These are phyloP conservation scores for Suillus americanus DNA, from an alignment of 768 basidiomycete species.

Conservation along the genomic window DNA sequence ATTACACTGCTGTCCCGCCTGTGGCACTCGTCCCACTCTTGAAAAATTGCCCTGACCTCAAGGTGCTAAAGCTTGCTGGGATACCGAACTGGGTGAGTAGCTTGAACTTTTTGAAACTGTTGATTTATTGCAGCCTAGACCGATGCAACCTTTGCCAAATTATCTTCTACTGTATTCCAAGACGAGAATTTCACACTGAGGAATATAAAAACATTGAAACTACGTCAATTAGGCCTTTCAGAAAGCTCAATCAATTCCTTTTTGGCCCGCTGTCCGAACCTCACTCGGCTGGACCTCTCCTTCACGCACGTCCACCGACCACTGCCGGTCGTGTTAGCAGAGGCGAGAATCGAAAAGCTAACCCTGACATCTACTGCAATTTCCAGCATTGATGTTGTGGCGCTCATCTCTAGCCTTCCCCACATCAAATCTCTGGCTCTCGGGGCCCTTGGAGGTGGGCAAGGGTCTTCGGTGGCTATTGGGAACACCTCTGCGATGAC, in stretches of 20 bases:
- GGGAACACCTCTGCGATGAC: constrained; percentile 52
- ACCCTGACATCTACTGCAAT: constrained; percentile 57
- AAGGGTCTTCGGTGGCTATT: constrained; percentile 43
- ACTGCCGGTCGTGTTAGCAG: constrained; percentile 22
- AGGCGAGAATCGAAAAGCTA: constrained; percentile 46
- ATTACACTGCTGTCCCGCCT: constrained; percentile 57
- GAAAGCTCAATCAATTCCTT: constrained; percentile 47
- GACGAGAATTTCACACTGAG: constrained; percentile 31
- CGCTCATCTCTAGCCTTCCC: constrained; percentile 38
- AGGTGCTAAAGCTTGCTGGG: constrained; percentile 63
- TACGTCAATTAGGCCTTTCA: constrained; percentile 53
- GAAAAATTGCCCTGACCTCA: constrained; percentile 39
- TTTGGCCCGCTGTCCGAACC: constrained; percentile 45
- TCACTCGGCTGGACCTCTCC: constrained; percentile 60
- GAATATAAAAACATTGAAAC: constrained; percentile 53
- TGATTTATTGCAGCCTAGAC: constrained; percentile 39
- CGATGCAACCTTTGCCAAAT: constrained; percentile 51
- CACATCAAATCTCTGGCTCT: constrained; percentile 50
- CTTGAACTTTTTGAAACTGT: neutral
- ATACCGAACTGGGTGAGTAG: constrained; percentile 57
- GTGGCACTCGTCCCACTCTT: constrained; percentile 43
- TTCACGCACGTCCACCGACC: constrained; percentile 55
- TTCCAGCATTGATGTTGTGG: constrained; percentile 39
- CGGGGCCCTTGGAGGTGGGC: constrained; percentile 56
- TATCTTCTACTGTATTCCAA: constrained; percentile 31